Evolutionary conservation across 2,329 filamentous ascomycete species (phyloP).

Genomic region (Colletotrichum cereale): DNA sequence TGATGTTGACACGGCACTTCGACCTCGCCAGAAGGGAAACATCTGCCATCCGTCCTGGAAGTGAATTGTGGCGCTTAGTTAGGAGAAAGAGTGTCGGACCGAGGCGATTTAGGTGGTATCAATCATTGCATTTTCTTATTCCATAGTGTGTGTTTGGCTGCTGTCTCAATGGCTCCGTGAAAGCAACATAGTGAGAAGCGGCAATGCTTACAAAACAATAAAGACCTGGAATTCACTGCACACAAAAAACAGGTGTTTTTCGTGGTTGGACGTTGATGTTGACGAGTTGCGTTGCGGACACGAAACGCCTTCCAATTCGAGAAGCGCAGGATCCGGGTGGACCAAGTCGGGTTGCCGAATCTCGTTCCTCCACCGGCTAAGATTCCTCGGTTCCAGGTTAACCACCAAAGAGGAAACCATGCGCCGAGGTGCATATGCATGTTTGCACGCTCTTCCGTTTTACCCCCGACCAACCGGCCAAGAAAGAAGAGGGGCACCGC

Average conservation of each 20-base stretch:
- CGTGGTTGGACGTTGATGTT: background rate
- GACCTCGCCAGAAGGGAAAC: background rate
- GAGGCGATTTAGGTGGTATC: background rate
- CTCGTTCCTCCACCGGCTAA: no score
- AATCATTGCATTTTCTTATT: background rate
- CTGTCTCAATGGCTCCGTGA: background rate
- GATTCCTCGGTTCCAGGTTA: background rate
- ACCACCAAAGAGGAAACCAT: background rate
- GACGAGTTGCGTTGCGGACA: background rate
- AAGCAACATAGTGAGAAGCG: background rate
- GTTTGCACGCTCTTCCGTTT: background rate
- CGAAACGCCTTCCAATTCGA: background rate
- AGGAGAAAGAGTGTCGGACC: no score
- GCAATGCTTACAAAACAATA: background rate
- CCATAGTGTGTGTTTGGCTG: background rate
- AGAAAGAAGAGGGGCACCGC: background rate
- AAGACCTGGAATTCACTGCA: background rate
- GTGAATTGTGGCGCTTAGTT: background rate
- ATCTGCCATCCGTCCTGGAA: background rate
- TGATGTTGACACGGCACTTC: background rate
- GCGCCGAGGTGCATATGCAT: slow-evolving; percentile 7
- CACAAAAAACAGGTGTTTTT: background rate
- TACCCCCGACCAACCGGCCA: background rate
- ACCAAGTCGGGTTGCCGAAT: background rate
- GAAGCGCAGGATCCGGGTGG: background rate